These are phyloP conservation scores for Moricandia arvensis DNA, from an alignment of 345 rosid genomes.

Conservation along the genomic window DNA sequence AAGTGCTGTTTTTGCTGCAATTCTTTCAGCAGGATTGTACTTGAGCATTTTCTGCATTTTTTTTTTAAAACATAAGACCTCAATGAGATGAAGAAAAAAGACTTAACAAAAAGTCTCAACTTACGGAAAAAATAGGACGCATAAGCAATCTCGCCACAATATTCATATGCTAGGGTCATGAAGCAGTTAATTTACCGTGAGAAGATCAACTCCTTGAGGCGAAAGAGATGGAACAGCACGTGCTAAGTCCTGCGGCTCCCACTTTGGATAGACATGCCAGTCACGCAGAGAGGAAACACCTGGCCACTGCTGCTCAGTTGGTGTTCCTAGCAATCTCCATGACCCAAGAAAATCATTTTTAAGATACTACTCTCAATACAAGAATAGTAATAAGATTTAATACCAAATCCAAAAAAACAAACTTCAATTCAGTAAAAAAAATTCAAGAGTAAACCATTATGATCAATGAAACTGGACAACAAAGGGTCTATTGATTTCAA, in stretches of 20 bases:
- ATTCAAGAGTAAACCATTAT: no score
- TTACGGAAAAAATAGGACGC: background rate
- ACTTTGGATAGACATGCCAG: constrained; percentile 88
- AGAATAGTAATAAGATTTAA: background rate
- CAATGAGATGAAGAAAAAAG: background rate
- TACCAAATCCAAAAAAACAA: background rate
- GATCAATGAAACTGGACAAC: background rate
- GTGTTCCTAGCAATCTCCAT: constrained; percentile 84
- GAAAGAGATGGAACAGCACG: constrained; percentile 76
- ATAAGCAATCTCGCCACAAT: constrained; percentile 3
- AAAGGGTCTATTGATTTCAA: background rate
- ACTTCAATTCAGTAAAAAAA: background rate
- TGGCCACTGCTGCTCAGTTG: constrained; percentile 82
- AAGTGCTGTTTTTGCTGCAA: constrained; percentile 86
- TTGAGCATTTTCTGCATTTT: constrained; percentile 79
- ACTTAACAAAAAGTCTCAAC: background rate
- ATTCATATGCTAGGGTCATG: background rate
- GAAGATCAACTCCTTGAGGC: constrained; percentile 82
- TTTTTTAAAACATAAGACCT: no score
- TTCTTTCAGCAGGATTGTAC: constrained; percentile 85
- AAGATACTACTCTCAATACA: background rate
- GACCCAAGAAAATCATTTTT: background rate
- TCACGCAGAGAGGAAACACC: constrained; percentile 80
- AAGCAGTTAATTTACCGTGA: constrained; percentile 48
- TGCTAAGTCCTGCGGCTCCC: constrained; percentile 75